Evolutionary conservation across 371 early-diverging fungal species (phyloP), one percentile per base, ranked within the genome.

Genomic region (Circinella umbellata): DNA sequence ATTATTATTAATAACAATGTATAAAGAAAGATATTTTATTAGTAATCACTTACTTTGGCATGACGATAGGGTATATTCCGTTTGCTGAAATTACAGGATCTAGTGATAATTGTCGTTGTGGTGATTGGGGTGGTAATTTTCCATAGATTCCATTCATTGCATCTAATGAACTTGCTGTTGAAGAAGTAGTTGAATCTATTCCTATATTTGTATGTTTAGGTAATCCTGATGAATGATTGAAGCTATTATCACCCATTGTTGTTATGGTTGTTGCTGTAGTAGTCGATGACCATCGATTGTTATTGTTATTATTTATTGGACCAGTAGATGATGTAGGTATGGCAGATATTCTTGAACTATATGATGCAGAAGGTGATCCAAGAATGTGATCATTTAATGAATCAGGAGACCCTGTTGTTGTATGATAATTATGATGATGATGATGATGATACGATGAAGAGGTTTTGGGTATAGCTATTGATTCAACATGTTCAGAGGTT

Each of bases 401-500:
- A 47, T 64, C 65, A 13, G 65, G 65, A 4, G 65, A 64, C 37
- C 11, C 65, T 5, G 65, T 20, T 27, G 64, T 9, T 34, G 42
- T 46, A 51, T 49, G 48, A 35, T 64, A 51, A 62, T 18, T 46
- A 11, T 4, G 18, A 42, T 39, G 27, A 57, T 13, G 63, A 63
- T 39, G 63, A 63, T 39, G 61, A 11, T n/a, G 35, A 61, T 61
- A 18, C 4, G 17, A 57, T 20, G 9, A 57, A 18, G 62, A 14
- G 5, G 57, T n/a, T 37, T 57, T 57, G 35, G 84, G 84, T 66
- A 83, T 83, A 5, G 76, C 80, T 38, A 83, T 83, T 6, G 84
- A 83, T 60, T 83, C 80, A 5, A 81, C 76, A 46, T 81, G 42
- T 1, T 42, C 42, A 42, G 42, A 42, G 6, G 42, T 11, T 42